A percentile compares a stretch with the other conserved stretches of the same genome.
Conservation (phyloP, 805 yeast species). For the Zygosaccharomyces pseudorouxii region DNA sequence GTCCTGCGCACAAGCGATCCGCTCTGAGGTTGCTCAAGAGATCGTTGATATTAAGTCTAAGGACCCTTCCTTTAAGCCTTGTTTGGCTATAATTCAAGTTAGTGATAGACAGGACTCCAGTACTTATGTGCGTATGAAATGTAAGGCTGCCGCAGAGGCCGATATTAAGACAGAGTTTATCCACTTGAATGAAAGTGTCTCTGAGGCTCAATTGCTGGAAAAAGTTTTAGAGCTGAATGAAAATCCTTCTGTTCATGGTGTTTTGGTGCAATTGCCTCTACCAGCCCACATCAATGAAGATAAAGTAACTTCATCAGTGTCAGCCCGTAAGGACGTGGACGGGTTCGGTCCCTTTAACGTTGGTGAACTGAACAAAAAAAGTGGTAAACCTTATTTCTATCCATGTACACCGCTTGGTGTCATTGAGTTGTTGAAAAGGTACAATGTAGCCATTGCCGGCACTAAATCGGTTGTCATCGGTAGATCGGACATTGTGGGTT, state of each 20-base stretch:
- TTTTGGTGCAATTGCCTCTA: conserved; percentile 84
- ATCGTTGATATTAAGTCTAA: conserved; percentile 41
- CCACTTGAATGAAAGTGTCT: conserved; percentile 56
- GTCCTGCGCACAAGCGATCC: conserved; percentile 48
- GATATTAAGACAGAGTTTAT: conserved; percentile 64
- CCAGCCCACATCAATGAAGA: conserved; percentile 79
- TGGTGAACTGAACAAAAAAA: conserved; percentile 85
- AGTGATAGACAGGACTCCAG: conserved; percentile 87
- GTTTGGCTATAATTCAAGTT: conserved; percentile 80
- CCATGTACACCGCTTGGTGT: conserved; percentile 98
- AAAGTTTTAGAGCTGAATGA: conserved; percentile 61
- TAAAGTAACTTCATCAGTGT: conserved; percentile 73
- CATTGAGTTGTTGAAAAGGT: conserved; percentile 68
- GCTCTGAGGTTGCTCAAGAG: conserved; percentile 48
- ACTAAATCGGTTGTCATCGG: conserved; percentile 88
- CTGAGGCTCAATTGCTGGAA: conserved; percentile 56
- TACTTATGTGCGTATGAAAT: conserved; percentile 86
- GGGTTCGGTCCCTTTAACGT: conserved; percentile 87
- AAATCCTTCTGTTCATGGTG: conserved; percentile 77
- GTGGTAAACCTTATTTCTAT: conserved; percentile 74
- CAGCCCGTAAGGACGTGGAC: conserved; percentile 84
- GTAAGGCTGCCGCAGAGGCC: conserved; percentile 84
- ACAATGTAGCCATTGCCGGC: conserved; percentile 67
- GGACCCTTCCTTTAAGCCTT: conserved; percentile 60
- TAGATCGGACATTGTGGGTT: conserved; percentile 93